phyloP scores from a whole-genome alignment of 2,329 filamentous ascomycete species.

The Colletotrichum costaricense region DNA sequence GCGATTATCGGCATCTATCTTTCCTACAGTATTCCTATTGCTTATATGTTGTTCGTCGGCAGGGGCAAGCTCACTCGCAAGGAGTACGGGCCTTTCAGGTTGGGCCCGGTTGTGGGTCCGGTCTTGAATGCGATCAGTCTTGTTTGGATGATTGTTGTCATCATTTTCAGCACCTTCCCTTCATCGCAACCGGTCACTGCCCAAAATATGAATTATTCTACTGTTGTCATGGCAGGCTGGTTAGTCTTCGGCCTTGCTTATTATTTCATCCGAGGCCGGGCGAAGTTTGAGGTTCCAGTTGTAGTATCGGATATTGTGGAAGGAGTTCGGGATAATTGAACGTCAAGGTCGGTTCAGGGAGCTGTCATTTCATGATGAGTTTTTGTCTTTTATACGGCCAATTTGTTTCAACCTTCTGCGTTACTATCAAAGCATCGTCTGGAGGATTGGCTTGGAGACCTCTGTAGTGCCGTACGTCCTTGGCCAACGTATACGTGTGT shows the following conservation, averaged over 20 bases:
- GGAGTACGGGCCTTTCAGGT: constrained; percentile 40
- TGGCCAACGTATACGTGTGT: too few relatives aligned
- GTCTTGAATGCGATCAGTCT: constrained; percentile 53
- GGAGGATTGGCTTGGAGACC: too few relatives aligned
- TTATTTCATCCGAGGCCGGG: constrained; percentile 40
- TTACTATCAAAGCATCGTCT: too few relatives aligned
- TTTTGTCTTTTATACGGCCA: background rate
- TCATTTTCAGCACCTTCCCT: constrained; percentile 59
- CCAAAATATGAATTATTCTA: constrained; percentile 59
- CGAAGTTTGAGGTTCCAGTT: constrained; percentile 42
- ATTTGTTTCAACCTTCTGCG: background rate
- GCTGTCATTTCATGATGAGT: too few relatives aligned
- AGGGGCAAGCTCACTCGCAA: constrained; percentile 38
- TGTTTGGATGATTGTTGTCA: constrained; percentile 55
- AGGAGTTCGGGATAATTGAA: background rate
- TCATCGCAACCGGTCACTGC: constrained; percentile 50
- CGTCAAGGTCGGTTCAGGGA: too few relatives aligned
- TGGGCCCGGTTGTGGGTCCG: constrained; percentile 46
- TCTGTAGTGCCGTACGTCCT: too few relatives aligned
- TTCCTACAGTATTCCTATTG: constrained; percentile 54
- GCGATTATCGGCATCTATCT: constrained; percentile 55
- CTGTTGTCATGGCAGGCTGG: constrained; percentile 56
- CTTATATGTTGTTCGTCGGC: constrained; percentile 49
- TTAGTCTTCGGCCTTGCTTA: constrained; percentile 46
- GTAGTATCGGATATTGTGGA: constrained; percentile 22